Evolutionary conservation across 441 rosid genomes (phyloP).

Genomic region (Pelargonium fulgidum): DNA sequence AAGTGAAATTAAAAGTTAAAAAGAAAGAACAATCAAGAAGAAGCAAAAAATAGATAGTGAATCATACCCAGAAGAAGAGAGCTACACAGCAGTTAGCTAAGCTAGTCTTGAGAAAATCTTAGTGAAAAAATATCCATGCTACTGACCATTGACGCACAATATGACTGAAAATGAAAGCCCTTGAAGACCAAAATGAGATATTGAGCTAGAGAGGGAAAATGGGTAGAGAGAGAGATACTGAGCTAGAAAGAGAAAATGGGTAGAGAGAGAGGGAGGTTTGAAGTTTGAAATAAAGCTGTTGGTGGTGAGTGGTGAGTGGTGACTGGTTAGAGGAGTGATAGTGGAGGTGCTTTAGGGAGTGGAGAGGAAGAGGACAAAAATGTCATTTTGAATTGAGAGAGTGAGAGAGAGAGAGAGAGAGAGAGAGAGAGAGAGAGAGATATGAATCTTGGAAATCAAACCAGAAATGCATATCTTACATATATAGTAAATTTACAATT

Average conservation of each 20-base stretch:
- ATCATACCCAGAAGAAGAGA: slow-evolving; percentile 6
- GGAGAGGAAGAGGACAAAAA: slow-evolving; percentile 21
- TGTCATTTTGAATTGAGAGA: slow-evolving; percentile 14
- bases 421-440: not conserved
- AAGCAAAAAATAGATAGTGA: not conserved
- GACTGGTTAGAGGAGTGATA: not conserved
- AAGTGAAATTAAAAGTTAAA: not conserved
- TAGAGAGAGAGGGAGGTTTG: slow-evolving; percentile 10
- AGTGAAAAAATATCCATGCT: not conserved
- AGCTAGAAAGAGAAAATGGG: too few relatives aligned
- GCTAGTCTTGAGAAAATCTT: not conserved
- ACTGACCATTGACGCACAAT: not conserved
- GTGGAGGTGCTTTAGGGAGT: not conserved
- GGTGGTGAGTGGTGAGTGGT: too few relatives aligned
- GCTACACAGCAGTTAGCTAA: not conserved
- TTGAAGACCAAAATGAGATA: not conserved
- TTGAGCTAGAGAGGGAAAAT: slow-evolving; percentile 9
- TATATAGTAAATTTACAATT: not conserved
- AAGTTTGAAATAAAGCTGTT: slow-evolving; percentile 51
- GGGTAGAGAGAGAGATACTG: not conserved
- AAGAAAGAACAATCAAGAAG: not conserved
- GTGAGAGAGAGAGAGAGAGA: too few relatives aligned
- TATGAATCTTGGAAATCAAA: slow-evolving; percentile 22
- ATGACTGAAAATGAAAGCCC: slow-evolving; percentile 10
- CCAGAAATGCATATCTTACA: slow-evolving; percentile 14